Conservation (phyloP, 2,329 filamentous ascomycete species). For the Hypoxylon sp. region DNA sequence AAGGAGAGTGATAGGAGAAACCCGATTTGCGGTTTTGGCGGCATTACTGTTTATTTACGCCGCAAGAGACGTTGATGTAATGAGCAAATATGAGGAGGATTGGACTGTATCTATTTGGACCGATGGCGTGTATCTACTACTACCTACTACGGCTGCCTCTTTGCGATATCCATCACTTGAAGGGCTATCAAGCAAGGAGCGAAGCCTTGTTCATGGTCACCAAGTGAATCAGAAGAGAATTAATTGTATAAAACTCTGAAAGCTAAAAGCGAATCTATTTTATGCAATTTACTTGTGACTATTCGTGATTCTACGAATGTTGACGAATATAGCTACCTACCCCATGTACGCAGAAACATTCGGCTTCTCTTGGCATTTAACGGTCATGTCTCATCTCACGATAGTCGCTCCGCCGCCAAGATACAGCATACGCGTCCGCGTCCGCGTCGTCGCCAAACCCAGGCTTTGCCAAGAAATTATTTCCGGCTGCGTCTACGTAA, state of each 20-base stretch:
- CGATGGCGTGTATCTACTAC: no score
- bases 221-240: constrained; percentile 7
- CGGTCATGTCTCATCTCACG: no score
- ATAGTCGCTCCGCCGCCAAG: no score
- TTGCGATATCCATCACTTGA: constrained; percentile 7
- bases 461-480: no score
- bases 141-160: constrained; percentile 15
- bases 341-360: no score
- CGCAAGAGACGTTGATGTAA: constrained; percentile 17
- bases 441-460: no score
- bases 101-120: constrained; percentile 18
- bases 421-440: no score
- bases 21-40: no score
- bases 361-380: no score
- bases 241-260: constrained; percentile 29
- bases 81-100: constrained; percentile 12
- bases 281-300: neutral
- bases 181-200: constrained; percentile 1
- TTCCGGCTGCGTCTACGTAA: no score
- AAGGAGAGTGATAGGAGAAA: constrained; percentile 2
- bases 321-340: no score
- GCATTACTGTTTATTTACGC: constrained; percentile 1
- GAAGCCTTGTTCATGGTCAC: constrained; percentile 18
- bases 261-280: no score
- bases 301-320: constrained; percentile 1